Conservation (phyloP, 2,329 filamentous ascomycete genomes). For the Diaporthe citri region DNA sequence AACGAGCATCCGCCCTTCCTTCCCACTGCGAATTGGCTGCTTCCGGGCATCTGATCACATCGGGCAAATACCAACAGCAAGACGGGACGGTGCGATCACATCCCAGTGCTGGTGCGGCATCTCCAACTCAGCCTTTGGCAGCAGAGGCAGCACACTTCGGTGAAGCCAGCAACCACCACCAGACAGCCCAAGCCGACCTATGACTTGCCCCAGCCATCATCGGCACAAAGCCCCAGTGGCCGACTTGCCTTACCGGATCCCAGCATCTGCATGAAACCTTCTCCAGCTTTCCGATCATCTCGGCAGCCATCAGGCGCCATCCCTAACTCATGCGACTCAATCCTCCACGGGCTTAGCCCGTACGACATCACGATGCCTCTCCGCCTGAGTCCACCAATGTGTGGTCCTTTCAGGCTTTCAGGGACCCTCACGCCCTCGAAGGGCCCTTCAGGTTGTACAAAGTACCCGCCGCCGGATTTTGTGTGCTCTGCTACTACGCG, state of each 20-base stretch:
- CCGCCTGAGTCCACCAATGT: conserved; percentile 14
- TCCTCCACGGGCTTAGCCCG: conserved; percentile 13
- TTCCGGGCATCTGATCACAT: conserved; percentile 27
- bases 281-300: conserved; percentile 16
- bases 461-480: conserved; percentile 20
- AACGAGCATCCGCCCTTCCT: conserved; percentile 31
- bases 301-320: conserved; percentile 35
- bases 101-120: conserved; percentile 8
- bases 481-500: conserved; percentile 11
- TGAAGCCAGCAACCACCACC: conserved; percentile 10
- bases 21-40: conserved; percentile 30
- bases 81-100: conserved; percentile 35
- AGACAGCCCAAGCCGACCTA: background rate
- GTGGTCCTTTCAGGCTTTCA: conserved; percentile 18
- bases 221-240: conserved; percentile 5
- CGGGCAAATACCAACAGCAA: conserved; percentile 15
- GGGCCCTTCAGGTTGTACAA: conserved; percentile 19
- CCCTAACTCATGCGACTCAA: conserved; percentile 33
- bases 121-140: background rate
- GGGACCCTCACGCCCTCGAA: conserved; percentile 23
- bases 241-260: conserved; percentile 1
- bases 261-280: conserved; percentile 18
- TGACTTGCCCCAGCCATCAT: conserved; percentile 17
- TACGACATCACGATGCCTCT: conserved; percentile 37
- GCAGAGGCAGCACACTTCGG: conserved; percentile 1